Percentiles rank a stretch among this genome's conserved stretches.
phyloP scores from a whole-genome alignment of 2,329 filamentous ascomycete genomes.

The Diaporthe sp. region DNA sequence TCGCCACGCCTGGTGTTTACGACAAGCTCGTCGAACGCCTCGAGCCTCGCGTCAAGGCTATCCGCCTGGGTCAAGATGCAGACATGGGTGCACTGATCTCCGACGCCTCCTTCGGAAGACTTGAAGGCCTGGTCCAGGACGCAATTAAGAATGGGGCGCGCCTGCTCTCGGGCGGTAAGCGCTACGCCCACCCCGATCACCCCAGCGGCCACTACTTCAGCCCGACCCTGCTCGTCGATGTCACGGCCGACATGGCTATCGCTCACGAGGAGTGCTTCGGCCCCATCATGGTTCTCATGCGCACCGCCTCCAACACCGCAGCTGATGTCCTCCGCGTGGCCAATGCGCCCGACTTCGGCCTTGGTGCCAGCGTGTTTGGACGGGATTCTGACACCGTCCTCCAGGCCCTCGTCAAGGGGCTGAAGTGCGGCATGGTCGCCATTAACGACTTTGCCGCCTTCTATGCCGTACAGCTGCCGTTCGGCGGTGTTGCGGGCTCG shows the following conservation, averaged over 20 bases:
- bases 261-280: constrained; percentile 94
- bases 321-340: constrained; percentile 80
- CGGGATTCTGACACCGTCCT: constrained; percentile 72
- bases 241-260: constrained; percentile 87
- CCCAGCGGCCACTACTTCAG: constrained; percentile 90
- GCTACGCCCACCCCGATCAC: constrained; percentile 79
- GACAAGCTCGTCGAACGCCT: constrained; percentile 78
- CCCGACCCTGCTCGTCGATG: constrained; percentile 92
- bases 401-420: constrained; percentile 72
- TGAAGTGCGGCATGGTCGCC: constrained; percentile 90
- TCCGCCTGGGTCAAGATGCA: constrained; percentile 82
- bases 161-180: constrained; percentile 84
- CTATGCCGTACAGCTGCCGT: constrained; percentile 95
- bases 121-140: constrained; percentile 83
- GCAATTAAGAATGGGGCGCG: constrained; percentile 85
- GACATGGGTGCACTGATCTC: constrained; percentile 96
- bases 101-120: constrained; percentile 77
- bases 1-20: constrained; percentile 84
- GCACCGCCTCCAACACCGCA: constrained; percentile 71
- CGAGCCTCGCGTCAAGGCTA: constrained; percentile 77
- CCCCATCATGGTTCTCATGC: constrained; percentile 89
- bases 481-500: constrained; percentile 90
- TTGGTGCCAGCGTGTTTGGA: constrained; percentile 92
- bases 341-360: constrained; percentile 87
- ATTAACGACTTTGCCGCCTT: constrained; percentile 96